Evolutionary conservation across 2,329 filamentous ascomycete genomes (phyloP), one percentile per base, ranked within the genome.

Genomic region (Botrytis galanthina): DNA sequence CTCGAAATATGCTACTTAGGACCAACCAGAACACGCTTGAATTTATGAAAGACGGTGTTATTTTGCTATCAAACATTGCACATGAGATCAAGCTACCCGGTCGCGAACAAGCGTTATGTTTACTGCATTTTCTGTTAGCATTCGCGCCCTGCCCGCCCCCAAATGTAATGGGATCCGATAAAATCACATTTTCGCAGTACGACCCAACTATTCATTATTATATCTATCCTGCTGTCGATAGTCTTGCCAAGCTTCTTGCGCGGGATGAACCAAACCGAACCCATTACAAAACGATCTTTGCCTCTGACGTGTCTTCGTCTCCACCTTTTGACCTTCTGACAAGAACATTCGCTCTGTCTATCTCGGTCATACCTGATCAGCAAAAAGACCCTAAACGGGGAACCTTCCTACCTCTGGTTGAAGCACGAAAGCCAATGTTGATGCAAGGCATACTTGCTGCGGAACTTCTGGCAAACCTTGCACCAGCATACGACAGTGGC

Each of bases 21-120:
- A 93, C 91, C 5, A 88, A 96, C 77, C 86, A 88, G 79, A 97
- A 98, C 82, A 96, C 93, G 0, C 85, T 98, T 77, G 96, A 99
- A 82, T 95, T 98, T 79, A 97, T 98, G 93, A 99, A 99, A 83
- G 96, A 99, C 81, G 86, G 94, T 44, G 89, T 98, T 73, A 91
- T 94, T 26, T 90, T 97, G 77, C 86, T 99, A 72, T 98, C 95
- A 73, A 98, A 99, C 81, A 89, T 97, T 66, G 91, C 94, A 12
- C 90, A 93, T 64, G 88, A 89, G 16, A 88, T 98, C 70, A 92
- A 95, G 80, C 86, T 99, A 57, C 92, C 94, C 1, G 92, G 92
- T 32, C 91, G 93, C 75, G 95, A 98, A 80, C 95, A 98, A 80
- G 95, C 95, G 0, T 85, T 94, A 57, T 94, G 93, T 79, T 86